These are phyloP conservation scores for Phenoliferia sp. DNA, from an alignment of 1,284 basidiomycete species.

Conservation along the genomic window DNA sequence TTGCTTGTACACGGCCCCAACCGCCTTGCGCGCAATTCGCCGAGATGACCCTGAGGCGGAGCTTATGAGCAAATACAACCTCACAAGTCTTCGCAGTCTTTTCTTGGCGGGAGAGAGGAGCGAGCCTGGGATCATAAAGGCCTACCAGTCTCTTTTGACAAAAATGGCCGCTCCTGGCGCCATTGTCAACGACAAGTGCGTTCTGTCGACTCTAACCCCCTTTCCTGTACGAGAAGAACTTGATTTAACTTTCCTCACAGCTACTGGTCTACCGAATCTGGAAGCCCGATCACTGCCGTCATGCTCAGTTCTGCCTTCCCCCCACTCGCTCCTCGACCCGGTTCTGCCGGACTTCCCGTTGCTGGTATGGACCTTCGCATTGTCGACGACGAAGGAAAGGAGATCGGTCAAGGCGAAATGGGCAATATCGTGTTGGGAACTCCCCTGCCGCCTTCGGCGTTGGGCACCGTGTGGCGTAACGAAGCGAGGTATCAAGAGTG, in stretches of 20 bases:
- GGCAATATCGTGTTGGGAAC: constrained; percentile 38
- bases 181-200: constrained; percentile 37
- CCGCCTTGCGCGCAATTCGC: constrained; percentile 37
- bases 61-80: constrained; percentile 35
- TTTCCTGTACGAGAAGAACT: background rate
- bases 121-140: constrained; percentile 37
- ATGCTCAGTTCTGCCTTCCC: constrained; percentile 32
- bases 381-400: constrained; percentile 38
- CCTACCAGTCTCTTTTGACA: constrained; percentile 32
- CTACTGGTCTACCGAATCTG: constrained; percentile 39
- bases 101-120: constrained; percentile 39
- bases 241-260: background rate
- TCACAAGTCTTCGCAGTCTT: constrained; percentile 34
- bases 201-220: background rate
- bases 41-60: constrained; percentile 35
- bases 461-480: constrained; percentile 39
- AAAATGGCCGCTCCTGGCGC: constrained; percentile 37
- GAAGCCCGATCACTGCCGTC: constrained; percentile 37
- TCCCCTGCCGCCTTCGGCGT: constrained; percentile 35
- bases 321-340: constrained; percentile 32
- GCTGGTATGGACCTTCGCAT: constrained; percentile 40
- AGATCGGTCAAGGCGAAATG: constrained; percentile 35
- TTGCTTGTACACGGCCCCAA: constrained; percentile 26
- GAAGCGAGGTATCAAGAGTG: constrained; percentile 31
- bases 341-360: constrained; percentile 37